A percentile compares a stretch with the other conserved stretches of the same genome.
These are phyloP conservation scores for Macadamia integrifolia DNA, from an alignment of 164 flowering plant genomes.

Conservation along the genomic window DNA sequence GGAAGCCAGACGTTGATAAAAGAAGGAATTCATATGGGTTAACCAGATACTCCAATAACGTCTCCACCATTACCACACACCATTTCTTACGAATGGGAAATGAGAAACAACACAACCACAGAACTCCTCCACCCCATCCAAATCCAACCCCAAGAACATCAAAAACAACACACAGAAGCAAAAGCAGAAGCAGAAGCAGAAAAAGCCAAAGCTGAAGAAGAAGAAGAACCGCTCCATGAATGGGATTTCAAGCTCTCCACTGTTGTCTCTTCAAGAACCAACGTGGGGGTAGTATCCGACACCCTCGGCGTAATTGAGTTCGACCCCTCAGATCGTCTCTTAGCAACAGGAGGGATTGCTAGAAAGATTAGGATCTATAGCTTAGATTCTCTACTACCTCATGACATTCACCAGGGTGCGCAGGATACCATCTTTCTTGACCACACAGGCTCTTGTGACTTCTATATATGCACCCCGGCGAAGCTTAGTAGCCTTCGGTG, in stretches of 20 bases:
- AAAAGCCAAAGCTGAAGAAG: not conserved
- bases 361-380: constrained; percentile 57
- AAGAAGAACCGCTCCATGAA: constrained; percentile 36
- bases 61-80: not conserved
- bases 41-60: constrained; percentile 4
- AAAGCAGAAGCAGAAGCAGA: constrained; percentile 16
- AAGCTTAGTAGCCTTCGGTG: constrained; percentile 69
- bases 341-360: constrained; percentile 71
- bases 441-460: constrained; percentile 37
- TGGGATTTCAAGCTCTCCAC: constrained; percentile 61
- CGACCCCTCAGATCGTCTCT: constrained; percentile 40
- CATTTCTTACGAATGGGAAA: constrained; percentile 30
- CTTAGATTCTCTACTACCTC: constrained; percentile 15
- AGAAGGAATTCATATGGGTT: no score
- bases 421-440: constrained; percentile 11
- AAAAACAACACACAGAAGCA: constrained; percentile 12
- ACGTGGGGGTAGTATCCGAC: constrained; percentile 29
- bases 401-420: not conserved
- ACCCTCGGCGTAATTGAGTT: constrained; percentile 56
- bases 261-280: constrained; percentile 29
- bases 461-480: constrained; percentile 61
- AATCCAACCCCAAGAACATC: constrained; percentile 5
- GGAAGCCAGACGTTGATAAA: no score
- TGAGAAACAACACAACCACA: constrained; percentile 18
- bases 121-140: constrained; percentile 5